phyloP scores from a whole-genome alignment of 192 early-diverging fungal species.

The Linderina pennispora region DNA sequence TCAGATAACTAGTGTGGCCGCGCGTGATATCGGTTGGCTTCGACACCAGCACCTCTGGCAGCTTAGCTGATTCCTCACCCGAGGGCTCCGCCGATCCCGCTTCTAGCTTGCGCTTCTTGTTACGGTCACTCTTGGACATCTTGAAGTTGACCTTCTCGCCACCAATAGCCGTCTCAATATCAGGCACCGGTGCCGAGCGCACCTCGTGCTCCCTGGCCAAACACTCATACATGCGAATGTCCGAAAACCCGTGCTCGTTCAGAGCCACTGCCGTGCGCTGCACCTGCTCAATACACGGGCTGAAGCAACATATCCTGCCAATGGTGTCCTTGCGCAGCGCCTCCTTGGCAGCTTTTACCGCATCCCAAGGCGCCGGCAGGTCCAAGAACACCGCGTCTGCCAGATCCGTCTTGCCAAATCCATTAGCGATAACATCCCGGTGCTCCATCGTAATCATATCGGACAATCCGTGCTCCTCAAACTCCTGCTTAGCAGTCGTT shows the following conservation, averaged over 20 bases:
- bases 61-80: not conserved
- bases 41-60: slow-evolving; percentile 56
- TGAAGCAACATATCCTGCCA: slow-evolving; percentile 90
- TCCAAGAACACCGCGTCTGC: slow-evolving; percentile 94
- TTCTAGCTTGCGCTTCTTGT: slow-evolving; percentile 28
- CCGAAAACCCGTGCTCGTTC: slow-evolving; percentile 79
- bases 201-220: slow-evolving; percentile 76
- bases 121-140: slow-evolving; percentile 12
- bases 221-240: slow-evolving; percentile 93
- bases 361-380: slow-evolving; percentile 95
- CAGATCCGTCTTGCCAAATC: slow-evolving; percentile 67
- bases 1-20: slow-evolving; percentile 93
- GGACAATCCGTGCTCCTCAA: slow-evolving; percentile 66
- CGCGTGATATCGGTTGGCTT: slow-evolving; percentile 54
- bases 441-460: slow-evolving; percentile 66
- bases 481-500: slow-evolving; percentile 63
- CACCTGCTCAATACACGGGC: slow-evolving; percentile 96
- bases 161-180: slow-evolving; percentile 60
- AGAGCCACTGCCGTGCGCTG: slow-evolving; percentile 69
- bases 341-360: slow-evolving; percentile 74
- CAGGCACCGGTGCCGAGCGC: slow-evolving; percentile 52
- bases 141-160: slow-evolving; percentile 35
- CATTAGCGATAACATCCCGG: slow-evolving; percentile 71
- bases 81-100: not conserved
- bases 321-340: slow-evolving; percentile 74